Conservation (phyloP, 257 asterid species). For the Solanum appendiculatum region DNA sequence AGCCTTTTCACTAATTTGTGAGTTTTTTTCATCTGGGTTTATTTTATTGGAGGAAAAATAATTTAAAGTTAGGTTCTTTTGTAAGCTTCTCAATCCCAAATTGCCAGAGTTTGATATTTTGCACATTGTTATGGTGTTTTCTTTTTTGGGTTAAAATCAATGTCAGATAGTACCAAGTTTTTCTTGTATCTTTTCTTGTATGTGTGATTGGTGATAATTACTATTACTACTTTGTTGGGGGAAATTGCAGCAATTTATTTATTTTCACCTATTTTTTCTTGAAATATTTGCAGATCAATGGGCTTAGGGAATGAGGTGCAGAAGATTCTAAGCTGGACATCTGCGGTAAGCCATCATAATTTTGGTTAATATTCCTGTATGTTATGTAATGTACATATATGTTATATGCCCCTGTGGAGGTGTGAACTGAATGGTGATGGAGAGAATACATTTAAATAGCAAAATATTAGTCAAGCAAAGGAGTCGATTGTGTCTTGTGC, state of each 20-base stretch:
- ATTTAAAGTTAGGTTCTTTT: background rate
- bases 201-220: background rate
- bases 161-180: background rate
- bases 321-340: conserved; percentile 11
- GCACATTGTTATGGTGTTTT: background rate
- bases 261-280: background rate
- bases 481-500: background rate
- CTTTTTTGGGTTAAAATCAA: background rate
- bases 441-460: background rate
- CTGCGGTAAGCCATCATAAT: conserved; percentile 13
- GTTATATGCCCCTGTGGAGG: background rate
- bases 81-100: background rate
- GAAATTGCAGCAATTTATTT: background rate
- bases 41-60: background rate
- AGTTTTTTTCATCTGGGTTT: background rate
- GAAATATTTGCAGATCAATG: conserved; percentile 14
- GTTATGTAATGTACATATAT: background rate
- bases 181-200: background rate
- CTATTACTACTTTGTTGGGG: background rate
- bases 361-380: background rate
- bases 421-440: background rate
- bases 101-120: background rate
- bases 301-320: conserved; percentile 16
- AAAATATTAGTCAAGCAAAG: background rate
- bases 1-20: background rate